Conservation (phyloP, 202 grass and related monocot genomes). For the Eragrostis tef region DNA sequence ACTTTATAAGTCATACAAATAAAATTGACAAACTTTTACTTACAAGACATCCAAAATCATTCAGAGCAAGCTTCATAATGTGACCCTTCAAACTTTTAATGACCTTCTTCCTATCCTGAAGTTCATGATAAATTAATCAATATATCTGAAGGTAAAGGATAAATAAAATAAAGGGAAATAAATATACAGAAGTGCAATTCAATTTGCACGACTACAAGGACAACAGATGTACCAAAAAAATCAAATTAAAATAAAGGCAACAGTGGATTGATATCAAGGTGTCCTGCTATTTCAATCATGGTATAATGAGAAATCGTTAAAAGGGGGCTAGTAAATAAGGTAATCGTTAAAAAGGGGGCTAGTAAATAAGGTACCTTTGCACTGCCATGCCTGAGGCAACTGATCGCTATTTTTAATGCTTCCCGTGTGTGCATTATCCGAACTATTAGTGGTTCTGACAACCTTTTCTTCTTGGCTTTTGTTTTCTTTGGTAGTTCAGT, state of each 20-base stretch:
- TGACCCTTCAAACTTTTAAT: constrained; percentile 91
- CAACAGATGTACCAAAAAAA: neutral
- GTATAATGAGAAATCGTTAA: neutral
- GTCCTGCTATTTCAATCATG: neutral
- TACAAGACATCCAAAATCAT: constrained; percentile 90
- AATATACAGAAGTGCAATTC: neutral
- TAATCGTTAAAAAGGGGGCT: constrained; percentile 17
- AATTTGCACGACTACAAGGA: neutral
- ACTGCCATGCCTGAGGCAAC: constrained; percentile 81
- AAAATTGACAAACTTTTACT: constrained; percentile 50
- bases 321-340: neutral
- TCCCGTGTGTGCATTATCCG: constrained; percentile 79
- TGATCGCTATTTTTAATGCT: constrained; percentile 71
- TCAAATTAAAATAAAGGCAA: neutral
- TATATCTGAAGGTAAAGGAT: neutral
- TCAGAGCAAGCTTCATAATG: constrained; percentile 74
- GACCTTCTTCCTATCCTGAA: constrained; percentile 96
- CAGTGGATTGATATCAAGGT: neutral
- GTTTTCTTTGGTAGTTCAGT: constrained; percentile 65
- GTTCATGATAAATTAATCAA: constrained; percentile 9
- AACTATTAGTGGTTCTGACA: constrained; percentile 73
- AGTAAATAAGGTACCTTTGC: constrained; percentile 60
- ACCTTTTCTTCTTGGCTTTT: constrained; percentile 82
- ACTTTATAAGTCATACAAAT: neutral
- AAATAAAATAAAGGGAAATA: too few species aligned